Evolutionary conservation across 1,284 basidiomycete species (phyloP), one percentile per base, ranked within the genome.

Genomic region (Puccinia triticina): DNA sequence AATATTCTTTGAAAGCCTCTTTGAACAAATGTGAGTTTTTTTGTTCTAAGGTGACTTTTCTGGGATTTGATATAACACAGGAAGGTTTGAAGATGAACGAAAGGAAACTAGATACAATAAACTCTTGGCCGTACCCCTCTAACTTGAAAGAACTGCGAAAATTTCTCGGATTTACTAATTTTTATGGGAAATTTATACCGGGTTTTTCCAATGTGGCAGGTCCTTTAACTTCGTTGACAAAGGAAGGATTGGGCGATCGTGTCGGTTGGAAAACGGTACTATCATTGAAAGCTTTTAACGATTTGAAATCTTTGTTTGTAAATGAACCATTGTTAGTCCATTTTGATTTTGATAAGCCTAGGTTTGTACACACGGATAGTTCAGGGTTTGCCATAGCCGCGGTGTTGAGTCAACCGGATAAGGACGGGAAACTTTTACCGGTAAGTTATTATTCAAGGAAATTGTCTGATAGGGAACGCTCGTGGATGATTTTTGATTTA

Each of bases 251-350:
- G n/a, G n/a, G 87, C 88, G 76, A 77, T 77, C 48, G 86, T n/a
- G 76, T 87, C 0, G 85, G 87, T 72, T 37, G 74, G 5, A 84
- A 75, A 86, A 23, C 75, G 86, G 29, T 86, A 87, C 78, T 80
- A 10, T 1, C 14, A 11, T 5, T 43, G 2, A 7, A 21, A n/a
- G 40, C 21, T 53, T 73, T 73, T 32, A n/a, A 3, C 8, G 5
- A 26, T 1, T 29, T 29, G 8, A 7, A n/a, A n/a, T n/a, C n/a
- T n/a, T n/a, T n/a, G n/a, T n/a, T n/a, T n/a, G n/a, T n/a, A n/a
- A n/a, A n/a, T n/a, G n/a, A n/a, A n/a, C n/a, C n/a, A n/a, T n/a
- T n/a, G n/a, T n/a, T n/a, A n/a, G n/a, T n/a, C n/a, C 40, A 73
- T 26, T 48, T 73, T 53, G 21, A 32, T 53, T 73, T 73, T 32